A percentile compares a stretch with the other conserved stretches of the same genome.
phyloP scores from a whole-genome alignment of 805 yeast genomes.

The Brettanomyces naardenensis region DNA sequence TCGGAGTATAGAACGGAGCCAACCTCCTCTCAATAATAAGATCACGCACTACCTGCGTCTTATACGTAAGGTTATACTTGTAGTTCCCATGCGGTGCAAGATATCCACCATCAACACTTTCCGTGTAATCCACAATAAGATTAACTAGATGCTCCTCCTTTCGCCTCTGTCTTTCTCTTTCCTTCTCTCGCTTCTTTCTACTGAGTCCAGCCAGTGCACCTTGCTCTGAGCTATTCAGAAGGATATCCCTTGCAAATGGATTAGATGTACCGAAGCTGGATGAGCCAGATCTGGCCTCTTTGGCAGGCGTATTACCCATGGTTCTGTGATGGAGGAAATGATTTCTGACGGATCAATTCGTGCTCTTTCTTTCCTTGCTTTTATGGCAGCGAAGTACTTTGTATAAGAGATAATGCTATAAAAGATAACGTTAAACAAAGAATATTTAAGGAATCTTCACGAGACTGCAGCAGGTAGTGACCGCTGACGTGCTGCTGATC shows the following conservation, averaged over 20 bases:
- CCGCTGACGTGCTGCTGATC: too few relatives aligned
- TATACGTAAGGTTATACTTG: constrained; percentile 66
- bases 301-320: constrained; percentile 24
- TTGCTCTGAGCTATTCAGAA: constrained; percentile 6
- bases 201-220: constrained; percentile 11
- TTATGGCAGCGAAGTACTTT: too few relatives aligned
- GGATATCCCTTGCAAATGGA: constrained; percentile 12
- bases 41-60: constrained; percentile 62
- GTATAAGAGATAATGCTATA: too few relatives aligned
- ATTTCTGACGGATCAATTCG: neutral
- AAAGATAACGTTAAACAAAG: too few relatives aligned
- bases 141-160: constrained; percentile 49
- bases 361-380: too few relatives aligned
- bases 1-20: constrained; percentile 88
- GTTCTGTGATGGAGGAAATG: neutral
- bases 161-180: constrained; percentile 46
- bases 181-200: constrained; percentile 29
- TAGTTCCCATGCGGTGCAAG: constrained; percentile 90
- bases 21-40: constrained; percentile 61
- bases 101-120: constrained; percentile 89
- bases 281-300: constrained; percentile 13
- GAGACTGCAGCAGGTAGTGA: too few relatives aligned
- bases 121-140: constrained; percentile 52
- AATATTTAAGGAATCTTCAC: too few relatives aligned
- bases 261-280: constrained; percentile 7